These are phyloP conservation scores for Moricandia moricandioides DNA, from an alignment of 345 rosid species.

Conservation along the genomic window DNA sequence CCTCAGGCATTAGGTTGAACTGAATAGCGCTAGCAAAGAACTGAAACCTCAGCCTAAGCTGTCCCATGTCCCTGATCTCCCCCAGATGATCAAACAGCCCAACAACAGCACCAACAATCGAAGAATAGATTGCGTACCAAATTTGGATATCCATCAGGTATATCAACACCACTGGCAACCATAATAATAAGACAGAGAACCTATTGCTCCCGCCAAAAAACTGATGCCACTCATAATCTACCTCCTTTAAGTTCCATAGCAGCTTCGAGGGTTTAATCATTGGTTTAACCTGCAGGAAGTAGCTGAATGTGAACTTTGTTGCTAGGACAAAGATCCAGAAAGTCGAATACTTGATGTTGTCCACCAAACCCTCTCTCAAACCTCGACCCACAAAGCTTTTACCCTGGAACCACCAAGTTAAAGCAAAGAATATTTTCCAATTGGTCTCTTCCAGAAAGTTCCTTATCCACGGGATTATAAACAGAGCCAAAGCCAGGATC, in stretches of 20 bases:
- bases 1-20: constrained; percentile 95
- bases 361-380: constrained; percentile 77
- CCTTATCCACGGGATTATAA: constrained; percentile 85
- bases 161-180: constrained; percentile 80
- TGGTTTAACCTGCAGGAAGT: constrained; percentile 82
- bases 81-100: constrained; percentile 92
- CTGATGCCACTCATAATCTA: constrained; percentile 71
- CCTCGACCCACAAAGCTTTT: constrained; percentile 80
- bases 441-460: constrained; percentile 85
- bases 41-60: constrained; percentile 89
- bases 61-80: constrained; percentile 87
- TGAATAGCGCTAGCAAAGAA: constrained; percentile 97
- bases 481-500: constrained; percentile 69
- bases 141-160: constrained; percentile 95
- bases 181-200: constrained; percentile 70
- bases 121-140: constrained; percentile 89
- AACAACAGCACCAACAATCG: constrained; percentile 78
- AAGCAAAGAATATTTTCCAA: constrained; percentile 68
- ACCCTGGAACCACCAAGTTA: constrained; percentile 85
- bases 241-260: constrained; percentile 42
- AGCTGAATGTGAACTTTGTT: constrained; percentile 80
- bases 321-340: constrained; percentile 84
- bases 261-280: constrained; percentile 66
- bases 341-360: constrained; percentile 67
- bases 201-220: constrained; percentile 55